Conservation (phyloP, 768 basidiomycete species). For the Cyclocybe aegerita region DNA sequence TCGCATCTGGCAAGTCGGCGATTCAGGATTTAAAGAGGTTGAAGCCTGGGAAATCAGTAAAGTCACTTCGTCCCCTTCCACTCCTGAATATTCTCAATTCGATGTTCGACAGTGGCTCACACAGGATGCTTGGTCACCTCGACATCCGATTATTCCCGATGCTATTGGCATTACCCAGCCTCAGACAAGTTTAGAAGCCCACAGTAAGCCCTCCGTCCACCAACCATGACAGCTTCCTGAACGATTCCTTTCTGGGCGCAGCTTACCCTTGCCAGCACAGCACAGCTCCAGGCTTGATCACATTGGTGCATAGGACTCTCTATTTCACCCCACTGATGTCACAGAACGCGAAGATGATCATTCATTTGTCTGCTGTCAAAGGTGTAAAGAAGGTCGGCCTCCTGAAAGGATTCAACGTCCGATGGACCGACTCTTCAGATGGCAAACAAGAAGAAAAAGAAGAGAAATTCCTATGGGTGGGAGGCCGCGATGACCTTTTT, state of each 20-base stretch:
- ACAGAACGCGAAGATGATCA: slow-evolving; percentile 39
- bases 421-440: slow-evolving; percentile 34
- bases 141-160: slow-evolving; percentile 18
- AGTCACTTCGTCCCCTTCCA: slow-evolving; percentile 9
- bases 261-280: slow-evolving; percentile 62
- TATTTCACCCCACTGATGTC: slow-evolving; percentile 57
- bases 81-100: neutral
- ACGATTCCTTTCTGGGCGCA: slow-evolving; percentile 20
- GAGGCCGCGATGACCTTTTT: slow-evolving; percentile 64
- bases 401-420: slow-evolving; percentile 51
- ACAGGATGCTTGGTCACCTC: slow-evolving; percentile 18
- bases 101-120: slow-evolving; percentile 13
- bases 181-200: slow-evolving; percentile 20
- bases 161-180: slow-evolving; percentile 20
- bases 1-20: slow-evolving; percentile 44
- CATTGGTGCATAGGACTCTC: slow-evolving; percentile 46
- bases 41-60: slow-evolving; percentile 33
- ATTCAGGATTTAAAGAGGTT: slow-evolving; percentile 41
- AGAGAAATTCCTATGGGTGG: slow-evolving; percentile 61
- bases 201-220: slow-evolving; percentile 29
- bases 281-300: slow-evolving; percentile 58
- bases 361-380: slow-evolving; percentile 46
- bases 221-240: neutral
- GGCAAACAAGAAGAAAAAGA: slow-evolving; percentile 37
- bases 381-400: slow-evolving; percentile 58